Percentiles rank a stretch among this genome's conserved stretches.
Conservation (phyloP, 768 basidiomycete species). For the Lactarius hengduanensis region DNA sequence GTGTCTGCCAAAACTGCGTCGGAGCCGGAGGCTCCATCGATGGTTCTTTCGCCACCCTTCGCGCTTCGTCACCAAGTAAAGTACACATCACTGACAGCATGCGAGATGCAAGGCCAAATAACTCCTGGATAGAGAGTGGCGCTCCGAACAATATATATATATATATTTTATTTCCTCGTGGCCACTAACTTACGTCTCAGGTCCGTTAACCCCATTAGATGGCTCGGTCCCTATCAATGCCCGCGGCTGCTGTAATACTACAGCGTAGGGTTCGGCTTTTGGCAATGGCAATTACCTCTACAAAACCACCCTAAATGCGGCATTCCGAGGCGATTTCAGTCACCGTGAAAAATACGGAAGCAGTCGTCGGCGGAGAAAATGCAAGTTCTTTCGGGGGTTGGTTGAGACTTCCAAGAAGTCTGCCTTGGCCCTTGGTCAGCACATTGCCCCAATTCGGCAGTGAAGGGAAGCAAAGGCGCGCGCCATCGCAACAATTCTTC, state of each 20-base stretch:
- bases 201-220: background rate
- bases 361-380: background rate
- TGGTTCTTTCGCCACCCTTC: background rate
- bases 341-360: background rate
- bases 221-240: background rate
- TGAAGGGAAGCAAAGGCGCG: slow-evolving; percentile 12
- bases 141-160: background rate
- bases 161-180: background rate
- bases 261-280: background rate
- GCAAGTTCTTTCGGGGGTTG: background rate
- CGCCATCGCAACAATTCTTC: slow-evolving; percentile 7
- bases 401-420: background rate
- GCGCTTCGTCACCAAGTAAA: background rate
- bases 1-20: background rate
- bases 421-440: background rate
- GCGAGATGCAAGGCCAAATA: background rate
- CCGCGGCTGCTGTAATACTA: background rate
- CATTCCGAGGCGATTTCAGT: background rate
- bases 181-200: background rate
- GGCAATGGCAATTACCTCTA: background rate
- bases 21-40: background rate
- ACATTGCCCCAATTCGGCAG: slow-evolving; percentile 5
- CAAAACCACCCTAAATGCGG: background rate
- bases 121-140: background rate
- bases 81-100: background rate